A percentile compares a stretch with the other conserved stretches of the same genome.
Evolutionary conservation across 139 green algal genomes (phyloP).

Genomic region (Coccomyxa sp.): DNA sequence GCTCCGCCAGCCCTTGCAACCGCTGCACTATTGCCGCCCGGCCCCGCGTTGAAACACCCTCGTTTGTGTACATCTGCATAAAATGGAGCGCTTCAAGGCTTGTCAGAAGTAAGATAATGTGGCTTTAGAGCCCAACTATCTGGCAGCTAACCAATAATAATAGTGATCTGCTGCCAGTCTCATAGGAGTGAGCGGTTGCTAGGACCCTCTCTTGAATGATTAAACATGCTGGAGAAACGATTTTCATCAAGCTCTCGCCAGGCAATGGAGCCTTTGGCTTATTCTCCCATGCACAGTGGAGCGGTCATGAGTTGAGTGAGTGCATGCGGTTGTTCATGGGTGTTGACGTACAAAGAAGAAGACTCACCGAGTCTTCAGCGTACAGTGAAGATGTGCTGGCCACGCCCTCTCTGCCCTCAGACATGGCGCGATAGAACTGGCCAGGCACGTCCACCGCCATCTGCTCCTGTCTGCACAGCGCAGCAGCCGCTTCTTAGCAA

Average conservation of each 20-base stretch:
- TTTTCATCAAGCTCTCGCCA: background rate
- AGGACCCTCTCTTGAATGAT: background rate
- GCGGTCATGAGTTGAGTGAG: no score
- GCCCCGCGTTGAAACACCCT: conserved; percentile 36
- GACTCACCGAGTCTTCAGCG: background rate
- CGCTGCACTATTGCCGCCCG: conserved; percentile 42
- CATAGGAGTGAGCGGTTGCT: background rate
- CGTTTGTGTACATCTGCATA: conserved; percentile 39
- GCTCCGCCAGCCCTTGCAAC: conserved; percentile 19
- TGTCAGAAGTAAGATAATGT: background rate
- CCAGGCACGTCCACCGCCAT: background rate
- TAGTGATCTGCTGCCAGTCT: background rate
- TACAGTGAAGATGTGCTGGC: background rate
- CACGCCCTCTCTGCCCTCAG: conserved; percentile 19
- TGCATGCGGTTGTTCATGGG: no score
- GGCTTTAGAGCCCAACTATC: background rate
- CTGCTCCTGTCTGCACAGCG: background rate
- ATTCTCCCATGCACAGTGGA: no score
- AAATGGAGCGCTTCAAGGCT: background rate
- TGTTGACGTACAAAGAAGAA: no score
- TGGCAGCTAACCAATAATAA: background rate
- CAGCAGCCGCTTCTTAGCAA: background rate
- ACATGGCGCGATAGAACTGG: background rate
- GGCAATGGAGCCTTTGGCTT: no score
- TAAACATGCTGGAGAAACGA: background rate